phyloP scores from a whole-genome alignment of 1,284 basidiomycete species.

The Ustilago loliicola region DNA sequence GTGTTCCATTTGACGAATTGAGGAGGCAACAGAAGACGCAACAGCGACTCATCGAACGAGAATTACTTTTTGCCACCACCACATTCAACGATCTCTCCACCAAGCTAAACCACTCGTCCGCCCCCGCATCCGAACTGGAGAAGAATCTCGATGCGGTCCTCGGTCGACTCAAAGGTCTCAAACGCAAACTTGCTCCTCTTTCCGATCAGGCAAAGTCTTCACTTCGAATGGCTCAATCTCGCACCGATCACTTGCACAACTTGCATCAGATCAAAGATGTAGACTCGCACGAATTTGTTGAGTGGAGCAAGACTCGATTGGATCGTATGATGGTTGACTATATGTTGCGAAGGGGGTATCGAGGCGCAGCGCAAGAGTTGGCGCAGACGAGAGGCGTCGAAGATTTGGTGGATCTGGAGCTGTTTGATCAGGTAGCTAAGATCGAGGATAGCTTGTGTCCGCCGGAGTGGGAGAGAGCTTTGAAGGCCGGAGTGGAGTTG shows the following conservation, averaged over 20 bases:
- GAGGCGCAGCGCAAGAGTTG: conserved; percentile 45
- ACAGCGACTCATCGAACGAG: conserved; percentile 61
- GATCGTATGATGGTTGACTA: conserved; percentile 94
- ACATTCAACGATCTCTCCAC: conserved; percentile 22
- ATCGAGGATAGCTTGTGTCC: conserved; percentile 82
- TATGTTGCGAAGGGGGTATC: conserved; percentile 79
- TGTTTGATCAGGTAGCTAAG: conserved; percentile 87
- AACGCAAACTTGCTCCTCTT: conserved; percentile 78
- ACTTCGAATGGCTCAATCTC: conserved; percentile 42
- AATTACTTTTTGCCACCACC: conserved; percentile 41
- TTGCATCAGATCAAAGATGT: conserved; percentile 45
- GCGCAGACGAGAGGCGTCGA: conserved; percentile 34
- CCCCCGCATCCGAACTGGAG: conserved; percentile 24
- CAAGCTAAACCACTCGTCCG: conserved; percentile 7
- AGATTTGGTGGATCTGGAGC: conserved; percentile 75
- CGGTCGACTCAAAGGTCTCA: conserved; percentile 79
- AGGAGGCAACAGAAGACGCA: conserved; percentile 59
- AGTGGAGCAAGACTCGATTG: conserved; percentile 83
- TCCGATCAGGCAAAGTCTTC: conserved; percentile 32
- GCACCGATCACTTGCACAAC: conserved; percentile 48
- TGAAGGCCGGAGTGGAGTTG: conserved; percentile 10
- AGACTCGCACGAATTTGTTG: conserved; percentile 35
- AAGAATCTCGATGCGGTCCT: conserved; percentile 82
- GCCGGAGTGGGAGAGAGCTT: not conserved
- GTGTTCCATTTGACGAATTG: conserved; percentile 73